Evolutionary conservation across 2,329 filamentous ascomycete species (phyloP).

Genomic region (Nemania sp.): DNA sequence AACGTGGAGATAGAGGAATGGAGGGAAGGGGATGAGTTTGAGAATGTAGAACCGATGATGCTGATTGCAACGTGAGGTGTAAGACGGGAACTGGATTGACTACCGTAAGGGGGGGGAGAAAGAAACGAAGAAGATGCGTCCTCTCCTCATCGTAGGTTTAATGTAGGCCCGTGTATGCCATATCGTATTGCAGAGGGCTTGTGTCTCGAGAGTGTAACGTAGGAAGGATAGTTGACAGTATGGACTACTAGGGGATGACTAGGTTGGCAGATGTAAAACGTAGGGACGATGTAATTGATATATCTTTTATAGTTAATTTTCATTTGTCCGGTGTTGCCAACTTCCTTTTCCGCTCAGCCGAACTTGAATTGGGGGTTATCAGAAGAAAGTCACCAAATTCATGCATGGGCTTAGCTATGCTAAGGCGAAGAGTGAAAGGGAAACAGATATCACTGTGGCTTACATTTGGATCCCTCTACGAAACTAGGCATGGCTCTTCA

Average conservation of each 20-base stretch:
- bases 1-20: background rate
- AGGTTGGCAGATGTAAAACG: background rate
- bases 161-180: too few species aligned
- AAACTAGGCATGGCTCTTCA: too few species aligned
- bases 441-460: too few species aligned
- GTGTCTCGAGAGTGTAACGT: background rate
- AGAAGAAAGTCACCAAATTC: too few species aligned
- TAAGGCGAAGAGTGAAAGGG: too few species aligned
- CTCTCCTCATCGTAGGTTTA: background rate
- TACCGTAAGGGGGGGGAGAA: background rate
- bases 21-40: too few species aligned
- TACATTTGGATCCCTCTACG: too few species aligned
- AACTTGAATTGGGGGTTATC: too few species aligned
- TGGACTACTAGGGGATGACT: background rate
- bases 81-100: background rate
- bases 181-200: background rate
- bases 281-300: conserved; percentile 15
- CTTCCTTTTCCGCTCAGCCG: background rate
- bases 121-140: background rate
- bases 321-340: conserved; percentile 14
- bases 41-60: background rate
- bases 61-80: background rate
- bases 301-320: conserved; percentile 25
- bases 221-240: background rate
- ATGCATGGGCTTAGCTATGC: too few species aligned